Conservation (phyloP, 768 basidiomycete species). For the Crassisporium funariophilum region DNA sequence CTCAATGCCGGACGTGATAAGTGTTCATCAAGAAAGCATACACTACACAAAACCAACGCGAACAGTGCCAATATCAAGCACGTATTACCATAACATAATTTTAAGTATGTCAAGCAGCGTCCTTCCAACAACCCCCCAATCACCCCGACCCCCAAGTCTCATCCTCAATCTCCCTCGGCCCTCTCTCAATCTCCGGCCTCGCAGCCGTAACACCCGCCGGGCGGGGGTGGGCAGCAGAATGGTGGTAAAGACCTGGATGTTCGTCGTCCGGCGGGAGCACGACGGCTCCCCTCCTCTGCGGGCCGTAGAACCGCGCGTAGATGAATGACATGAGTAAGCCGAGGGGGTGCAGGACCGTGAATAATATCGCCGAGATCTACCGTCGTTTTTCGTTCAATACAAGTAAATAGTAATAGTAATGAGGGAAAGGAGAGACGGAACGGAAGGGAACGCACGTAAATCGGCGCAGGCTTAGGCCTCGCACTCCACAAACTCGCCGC, state of each 20-base stretch:
- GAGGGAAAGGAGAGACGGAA: background rate
- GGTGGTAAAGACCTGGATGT: slow-evolving; percentile 23
- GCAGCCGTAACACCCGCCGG: too few relatives aligned
- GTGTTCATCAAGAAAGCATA: too few relatives aligned
- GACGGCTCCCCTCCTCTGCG: slow-evolving; percentile 19
- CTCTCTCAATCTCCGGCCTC: slow-evolving; percentile 15
- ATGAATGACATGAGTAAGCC: slow-evolving; percentile 48
- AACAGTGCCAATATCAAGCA: too few relatives aligned
- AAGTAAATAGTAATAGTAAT: background rate
- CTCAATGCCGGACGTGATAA: too few relatives aligned
- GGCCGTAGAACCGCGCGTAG: slow-evolving; percentile 34
- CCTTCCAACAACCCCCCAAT: too few relatives aligned
- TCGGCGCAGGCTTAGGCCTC: slow-evolving; percentile 61
- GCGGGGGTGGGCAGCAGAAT: slow-evolving; percentile 7
- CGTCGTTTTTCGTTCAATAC: background rate
- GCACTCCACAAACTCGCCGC: slow-evolving; percentile 64
- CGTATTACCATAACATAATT: too few relatives aligned
- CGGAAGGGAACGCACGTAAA: slow-evolving; percentile 52
- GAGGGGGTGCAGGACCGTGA: slow-evolving; percentile 70
- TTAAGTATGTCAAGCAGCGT: too few relatives aligned
- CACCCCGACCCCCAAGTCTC: too few relatives aligned
- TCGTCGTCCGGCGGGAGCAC: slow-evolving; percentile 24
- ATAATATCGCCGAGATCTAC: slow-evolving; percentile 62
- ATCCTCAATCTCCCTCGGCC: slow-evolving; percentile 46
- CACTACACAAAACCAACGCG: too few relatives aligned